Evolutionary conservation across 345 rosid genomes (phyloP).

Genomic region (Salix purpurea): DNA sequence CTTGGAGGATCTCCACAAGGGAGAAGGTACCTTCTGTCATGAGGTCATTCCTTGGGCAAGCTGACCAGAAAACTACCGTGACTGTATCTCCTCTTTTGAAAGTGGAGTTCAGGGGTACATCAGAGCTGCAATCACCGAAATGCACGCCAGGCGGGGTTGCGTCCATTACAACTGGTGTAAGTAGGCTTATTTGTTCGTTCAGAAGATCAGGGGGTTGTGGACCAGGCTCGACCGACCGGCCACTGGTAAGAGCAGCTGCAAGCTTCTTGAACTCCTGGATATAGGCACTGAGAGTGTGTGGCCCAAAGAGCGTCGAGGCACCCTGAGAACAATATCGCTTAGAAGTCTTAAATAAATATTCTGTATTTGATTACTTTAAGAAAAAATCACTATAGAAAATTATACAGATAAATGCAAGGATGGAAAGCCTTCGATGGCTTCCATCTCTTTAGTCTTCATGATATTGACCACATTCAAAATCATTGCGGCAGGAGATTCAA

Average conservation of each 20-base stretch:
- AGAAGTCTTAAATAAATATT: too few species aligned
- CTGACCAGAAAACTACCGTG: conserved; percentile 81
- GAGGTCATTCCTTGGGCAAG: conserved; percentile 90
- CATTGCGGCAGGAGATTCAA: not conserved
- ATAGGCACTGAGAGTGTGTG: conserved; percentile 82
- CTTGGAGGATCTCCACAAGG: conserved; percentile 72
- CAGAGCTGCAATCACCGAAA: conserved; percentile 77
- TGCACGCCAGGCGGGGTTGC: conserved; percentile 55
- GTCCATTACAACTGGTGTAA: conserved; percentile 86
- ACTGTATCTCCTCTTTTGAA: conserved; percentile 67
- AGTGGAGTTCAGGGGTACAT: conserved; percentile 70
- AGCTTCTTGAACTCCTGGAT: conserved; percentile 91
- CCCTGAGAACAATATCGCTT: conserved; percentile 49
- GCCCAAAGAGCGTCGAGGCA: conserved; percentile 87
- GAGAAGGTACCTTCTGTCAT: conserved; percentile 91
- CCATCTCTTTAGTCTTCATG: too few species aligned
- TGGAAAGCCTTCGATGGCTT: too few species aligned
- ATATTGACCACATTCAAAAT: too few species aligned
- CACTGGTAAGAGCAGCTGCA: conserved; percentile 51
- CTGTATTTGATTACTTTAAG: too few species aligned
- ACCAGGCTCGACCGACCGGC: conserved; percentile 52
- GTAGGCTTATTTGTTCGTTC: conserved; percentile 69
- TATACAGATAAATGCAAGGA: too few species aligned
- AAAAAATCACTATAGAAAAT: too few species aligned
- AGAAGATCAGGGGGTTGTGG: conserved; percentile 84